Evolutionary conservation across 257 asterid genomes (phyloP).

Genomic region (Nicotiana knightiana): DNA sequence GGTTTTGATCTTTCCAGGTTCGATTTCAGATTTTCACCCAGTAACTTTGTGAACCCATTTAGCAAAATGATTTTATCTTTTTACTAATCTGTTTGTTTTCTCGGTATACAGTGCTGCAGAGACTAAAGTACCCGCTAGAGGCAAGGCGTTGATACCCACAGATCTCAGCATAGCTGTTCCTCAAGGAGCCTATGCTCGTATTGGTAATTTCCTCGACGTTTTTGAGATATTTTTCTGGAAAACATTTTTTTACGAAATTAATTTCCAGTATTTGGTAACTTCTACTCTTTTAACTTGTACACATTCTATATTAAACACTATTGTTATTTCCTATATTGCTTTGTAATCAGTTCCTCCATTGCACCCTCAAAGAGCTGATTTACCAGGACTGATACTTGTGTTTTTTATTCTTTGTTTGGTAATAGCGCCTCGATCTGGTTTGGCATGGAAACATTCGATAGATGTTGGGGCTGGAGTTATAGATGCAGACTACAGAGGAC

Average conservation of each 20-base stretch:
- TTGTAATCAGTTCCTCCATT: not conserved
- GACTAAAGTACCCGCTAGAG: slow-evolving; percentile 63
- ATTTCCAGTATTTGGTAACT: too few relatives aligned
- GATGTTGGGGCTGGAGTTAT: slow-evolving; percentile 95
- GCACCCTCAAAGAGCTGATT: not conserved
- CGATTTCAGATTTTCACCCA: not conserved
- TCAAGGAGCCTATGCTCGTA: slow-evolving; percentile 79
- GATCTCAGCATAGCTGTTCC: slow-evolving; percentile 81
- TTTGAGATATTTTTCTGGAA: too few relatives aligned
- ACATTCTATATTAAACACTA: too few relatives aligned
- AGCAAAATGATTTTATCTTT: not conserved
- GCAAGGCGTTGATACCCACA: slow-evolving; percentile 76
- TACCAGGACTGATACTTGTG: not conserved
- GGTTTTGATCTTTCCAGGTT: slow-evolving; percentile 47
- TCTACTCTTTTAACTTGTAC: too few relatives aligned
- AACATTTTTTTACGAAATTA: too few relatives aligned
- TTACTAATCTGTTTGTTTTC: not conserved
- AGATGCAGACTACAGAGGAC: slow-evolving; percentile 67
- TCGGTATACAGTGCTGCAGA: slow-evolving; percentile 42
- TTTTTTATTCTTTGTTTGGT: not conserved
- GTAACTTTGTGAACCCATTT: not conserved
- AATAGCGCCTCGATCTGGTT: slow-evolving; percentile 73
- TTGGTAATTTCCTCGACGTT: slow-evolving; percentile 35
- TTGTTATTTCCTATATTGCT: too few relatives aligned
- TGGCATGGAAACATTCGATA: slow-evolving; percentile 79